Evolutionary conservation across 1,284 basidiomycete species (phyloP).

Genomic region (Cystobasidium sp.): DNA sequence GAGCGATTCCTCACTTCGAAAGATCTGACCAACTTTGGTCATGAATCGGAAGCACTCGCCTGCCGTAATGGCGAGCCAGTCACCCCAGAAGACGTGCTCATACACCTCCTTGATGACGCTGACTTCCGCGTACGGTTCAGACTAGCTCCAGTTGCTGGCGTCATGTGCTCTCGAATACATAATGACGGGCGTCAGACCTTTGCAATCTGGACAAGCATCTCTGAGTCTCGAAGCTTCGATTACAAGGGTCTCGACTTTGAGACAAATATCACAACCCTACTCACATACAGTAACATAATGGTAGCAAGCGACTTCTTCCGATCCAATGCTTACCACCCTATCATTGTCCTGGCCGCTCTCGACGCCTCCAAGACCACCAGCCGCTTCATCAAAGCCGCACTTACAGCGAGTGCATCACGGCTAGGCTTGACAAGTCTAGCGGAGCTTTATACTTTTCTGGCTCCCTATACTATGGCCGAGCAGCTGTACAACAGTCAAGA

Average conservation of each 20-base stretch:
- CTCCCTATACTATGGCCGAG: constrained; percentile 65
- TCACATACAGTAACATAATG: constrained; percentile 71
- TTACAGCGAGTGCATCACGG: constrained; percentile 67
- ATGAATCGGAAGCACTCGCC: constrained; percentile 55
- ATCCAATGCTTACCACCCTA: constrained; percentile 84
- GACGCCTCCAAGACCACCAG: constrained; percentile 60
- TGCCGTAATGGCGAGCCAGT: constrained; percentile 51
- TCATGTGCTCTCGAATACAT: constrained; percentile 59
- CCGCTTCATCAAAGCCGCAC: constrained; percentile 68
- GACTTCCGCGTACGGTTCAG: constrained; percentile 88
- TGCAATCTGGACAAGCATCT: constrained; percentile 47
- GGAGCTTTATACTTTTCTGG: constrained; percentile 76
- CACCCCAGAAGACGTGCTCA: constrained; percentile 62
- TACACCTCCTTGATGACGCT: constrained; percentile 65
- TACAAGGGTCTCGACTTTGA: constrained; percentile 65
- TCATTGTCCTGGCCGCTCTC: constrained; percentile 67
- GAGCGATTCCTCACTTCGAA: constrained; percentile 69
- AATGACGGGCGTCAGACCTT: constrained; percentile 38
- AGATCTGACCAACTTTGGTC: constrained; percentile 62
- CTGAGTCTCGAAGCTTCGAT: constrained; percentile 30
- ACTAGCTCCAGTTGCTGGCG: constrained; percentile 67
- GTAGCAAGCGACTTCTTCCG: constrained; percentile 77
- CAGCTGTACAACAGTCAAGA: constrained; percentile 21
- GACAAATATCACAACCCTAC: constrained; percentile 73
- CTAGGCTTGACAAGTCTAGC: constrained; percentile 72